phyloP scores from a whole-genome alignment of 108 stramenopile species.

The Mediolabrus comicus region DNA sequence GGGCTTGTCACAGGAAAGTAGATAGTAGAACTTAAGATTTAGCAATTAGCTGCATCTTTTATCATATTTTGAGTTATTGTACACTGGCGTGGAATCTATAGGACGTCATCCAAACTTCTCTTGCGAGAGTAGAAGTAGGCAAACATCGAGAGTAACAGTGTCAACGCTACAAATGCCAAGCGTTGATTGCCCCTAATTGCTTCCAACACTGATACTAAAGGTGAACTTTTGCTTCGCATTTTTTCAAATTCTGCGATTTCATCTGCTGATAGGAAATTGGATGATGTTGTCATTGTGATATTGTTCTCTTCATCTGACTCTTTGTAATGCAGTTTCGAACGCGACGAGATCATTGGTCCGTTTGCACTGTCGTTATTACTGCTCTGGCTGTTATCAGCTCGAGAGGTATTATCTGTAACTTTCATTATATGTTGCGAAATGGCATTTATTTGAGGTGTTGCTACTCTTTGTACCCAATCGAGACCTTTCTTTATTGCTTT shows the following conservation, averaged over 20 bases:
- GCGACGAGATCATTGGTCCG: conserved; percentile 31
- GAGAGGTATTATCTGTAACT: conserved; percentile 19
- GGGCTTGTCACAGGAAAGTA: conserved; percentile 91
- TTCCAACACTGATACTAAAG: conserved; percentile 6
- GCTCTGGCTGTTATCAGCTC: neutral
- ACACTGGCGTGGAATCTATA: conserved; percentile 2
- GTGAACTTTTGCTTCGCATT: conserved; percentile 17
- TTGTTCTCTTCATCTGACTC: conserved; percentile 14
- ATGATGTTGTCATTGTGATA: conserved; percentile 29
- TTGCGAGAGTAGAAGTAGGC: conserved; percentile 30
- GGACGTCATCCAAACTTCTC: conserved; percentile 29
- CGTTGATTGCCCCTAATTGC: conserved; percentile 23
- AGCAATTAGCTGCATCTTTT: neutral
- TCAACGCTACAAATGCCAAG: conserved; percentile 22
- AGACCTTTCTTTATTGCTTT: conserved; percentile 21
- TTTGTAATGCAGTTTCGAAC: neutral
- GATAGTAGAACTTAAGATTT: neutral
- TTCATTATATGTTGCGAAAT: conserved; percentile 34
- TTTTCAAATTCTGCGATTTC: conserved; percentile 34
- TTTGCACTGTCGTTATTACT: neutral
- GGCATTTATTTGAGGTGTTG: conserved; percentile 38
- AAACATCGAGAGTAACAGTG: conserved; percentile 27
- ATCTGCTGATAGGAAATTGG: conserved; percentile 27
- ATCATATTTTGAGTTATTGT: neutral
- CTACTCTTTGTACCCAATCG: conserved; percentile 37